Evolutionary conservation across 768 basidiomycete species (phyloP), one percentile per base, ranked within the genome.

Genomic region (Russula sp.): DNA sequence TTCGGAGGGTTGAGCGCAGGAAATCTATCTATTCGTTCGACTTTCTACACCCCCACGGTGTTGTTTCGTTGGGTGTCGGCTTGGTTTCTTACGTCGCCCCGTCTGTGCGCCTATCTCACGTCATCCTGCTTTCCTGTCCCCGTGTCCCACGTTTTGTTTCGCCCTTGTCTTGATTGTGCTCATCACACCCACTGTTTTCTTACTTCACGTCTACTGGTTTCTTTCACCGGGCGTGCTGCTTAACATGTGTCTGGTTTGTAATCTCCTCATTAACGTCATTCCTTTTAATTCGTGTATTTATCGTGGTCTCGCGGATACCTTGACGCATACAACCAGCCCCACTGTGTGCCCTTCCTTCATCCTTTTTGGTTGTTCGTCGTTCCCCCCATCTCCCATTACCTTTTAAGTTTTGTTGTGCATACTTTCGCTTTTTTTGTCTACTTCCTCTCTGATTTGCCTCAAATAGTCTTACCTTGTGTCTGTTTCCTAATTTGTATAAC

Each of bases 401-500:
- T 53, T 50, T 46, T 36, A 52, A 24, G 30, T 56, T 22, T 62
- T 24, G 53, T 60, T 30, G 59, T 55, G 61, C 61, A 55, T 62
- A 54, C 42, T 62, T 61, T 55, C 53, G 42, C 26, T 50, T 22
- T 53, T 36, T 61, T 56, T 42, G 8, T 50, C 53, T n/a, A 30
- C 10, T 64, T 34, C 50, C 32, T 24, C 30, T 66, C 20, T 59
- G 49, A 34, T 64, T 40, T 63, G 60, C 63, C 49, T 52, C 40
- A 48, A 48, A 40, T 65, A 66, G 49, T 32, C 44, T n/a, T 66
- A 66, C 57, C 59, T 61, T 53, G 55, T 54, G 55, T 14, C 20
- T 58, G 53, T 57, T 26, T 64, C 65, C 55, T 65, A 65, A 65
- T 65, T 52, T 65, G 64, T 65, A 65, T 65, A 61, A 61, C 32